Percentiles rank a stretch among this genome's conserved stretches.
phyloP scores from a whole-genome alignment of 2,329 filamentous ascomycete species.

The Ilyonectria sp. region DNA sequence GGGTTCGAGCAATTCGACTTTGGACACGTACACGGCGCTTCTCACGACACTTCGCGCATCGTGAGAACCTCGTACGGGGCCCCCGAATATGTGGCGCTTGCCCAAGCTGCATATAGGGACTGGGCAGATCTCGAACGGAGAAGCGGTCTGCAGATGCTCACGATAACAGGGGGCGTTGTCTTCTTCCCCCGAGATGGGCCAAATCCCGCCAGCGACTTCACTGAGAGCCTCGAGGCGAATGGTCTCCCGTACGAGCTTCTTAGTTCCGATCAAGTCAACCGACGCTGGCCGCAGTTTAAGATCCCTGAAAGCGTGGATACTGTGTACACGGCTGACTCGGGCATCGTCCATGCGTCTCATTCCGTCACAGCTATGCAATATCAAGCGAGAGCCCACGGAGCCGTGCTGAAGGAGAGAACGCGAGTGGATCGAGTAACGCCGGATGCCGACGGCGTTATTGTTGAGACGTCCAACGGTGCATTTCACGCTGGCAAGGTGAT shows the following conservation, averaged over 20 bases:
- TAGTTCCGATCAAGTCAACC: conserved; percentile 26
- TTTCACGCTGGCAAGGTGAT: conserved; percentile 35
- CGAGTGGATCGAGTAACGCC: conserved; percentile 12
- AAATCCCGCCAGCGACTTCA: conserved; percentile 6
- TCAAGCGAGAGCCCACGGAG: neutral
- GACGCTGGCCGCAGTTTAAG: conserved; percentile 42
- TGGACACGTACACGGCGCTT: conserved; percentile 44
- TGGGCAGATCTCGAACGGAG: conserved; percentile 41
- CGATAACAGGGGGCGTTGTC: conserved; percentile 43
- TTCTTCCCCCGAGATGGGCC: conserved; percentile 38
- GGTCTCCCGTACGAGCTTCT: conserved; percentile 41
- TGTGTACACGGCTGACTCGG: conserved; percentile 45
- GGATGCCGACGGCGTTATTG: conserved; percentile 1
- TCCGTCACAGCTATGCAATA: neutral
- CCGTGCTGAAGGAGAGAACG: neutral
- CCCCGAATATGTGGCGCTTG: conserved; percentile 44
- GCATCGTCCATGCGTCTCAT: conserved; percentile 38
- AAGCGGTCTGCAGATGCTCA: conserved; percentile 39
- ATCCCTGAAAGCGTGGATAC: conserved; percentile 30
- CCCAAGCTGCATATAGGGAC: conserved; percentile 42
- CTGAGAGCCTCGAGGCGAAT: conserved; percentile 33
- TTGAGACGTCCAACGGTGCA: conserved; percentile 27
- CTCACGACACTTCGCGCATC: conserved; percentile 46
- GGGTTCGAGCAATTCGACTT: conserved; percentile 47
- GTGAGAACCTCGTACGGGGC: conserved; percentile 42